phyloP scores from a whole-genome alignment of 345 rosid genomes.

The Citrus mangshanensis region DNA sequence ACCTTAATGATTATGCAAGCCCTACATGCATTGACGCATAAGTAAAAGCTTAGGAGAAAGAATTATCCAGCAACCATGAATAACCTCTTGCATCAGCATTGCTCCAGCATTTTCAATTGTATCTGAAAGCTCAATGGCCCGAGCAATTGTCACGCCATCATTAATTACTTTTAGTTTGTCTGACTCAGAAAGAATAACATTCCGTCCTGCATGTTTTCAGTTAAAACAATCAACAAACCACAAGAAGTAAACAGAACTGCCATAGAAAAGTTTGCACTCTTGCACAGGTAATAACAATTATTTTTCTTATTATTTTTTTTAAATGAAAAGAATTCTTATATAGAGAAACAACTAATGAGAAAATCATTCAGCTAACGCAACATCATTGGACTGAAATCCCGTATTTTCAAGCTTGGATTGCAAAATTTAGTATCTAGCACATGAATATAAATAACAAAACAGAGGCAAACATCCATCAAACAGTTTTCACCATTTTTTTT shows the following conservation, averaged over 20 bases:
- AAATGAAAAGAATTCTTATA: neutral
- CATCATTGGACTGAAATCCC: neutral
- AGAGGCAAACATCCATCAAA: neutral
- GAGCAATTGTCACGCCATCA: constrained; percentile 84
- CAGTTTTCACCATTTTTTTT: neutral
- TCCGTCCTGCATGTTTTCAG: constrained; percentile 56
- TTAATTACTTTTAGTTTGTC: constrained; percentile 60
- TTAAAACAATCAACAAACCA: constrained; percentile 17
- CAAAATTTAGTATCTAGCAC: neutral
- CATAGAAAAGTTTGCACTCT: neutral
- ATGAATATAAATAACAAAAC: neutral
- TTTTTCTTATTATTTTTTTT: too few relatives aligned
- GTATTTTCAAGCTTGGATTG: neutral
- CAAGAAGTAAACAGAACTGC: neutral
- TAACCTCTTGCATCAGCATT: constrained; percentile 83
- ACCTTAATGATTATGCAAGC: neutral
- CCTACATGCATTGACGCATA: neutral
- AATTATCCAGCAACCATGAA: constrained; percentile 50
- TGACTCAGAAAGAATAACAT: constrained; percentile 68
- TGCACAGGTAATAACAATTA: neutral
- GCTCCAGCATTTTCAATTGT: constrained; percentile 81
- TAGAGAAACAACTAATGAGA: neutral
- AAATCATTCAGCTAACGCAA: neutral
- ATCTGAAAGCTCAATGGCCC: constrained; percentile 68
- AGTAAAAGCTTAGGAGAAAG: constrained; percentile 14